Evolutionary conservation across 768 basidiomycete species (phyloP).

Genomic region (Obba rivulosa): DNA sequence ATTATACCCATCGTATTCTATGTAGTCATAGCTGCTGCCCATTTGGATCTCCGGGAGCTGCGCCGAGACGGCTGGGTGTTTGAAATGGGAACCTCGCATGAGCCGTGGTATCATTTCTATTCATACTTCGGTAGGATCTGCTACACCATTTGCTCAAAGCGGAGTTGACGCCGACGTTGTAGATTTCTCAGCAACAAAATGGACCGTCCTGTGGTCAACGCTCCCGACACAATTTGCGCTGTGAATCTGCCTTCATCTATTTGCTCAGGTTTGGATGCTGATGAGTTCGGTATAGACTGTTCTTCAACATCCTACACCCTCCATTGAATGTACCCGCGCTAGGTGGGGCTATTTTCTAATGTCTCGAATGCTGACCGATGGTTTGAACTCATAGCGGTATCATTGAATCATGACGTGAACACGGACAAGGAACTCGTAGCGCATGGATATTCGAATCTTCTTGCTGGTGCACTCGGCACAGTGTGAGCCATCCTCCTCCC

Average conservation of each 20-base stretch:
- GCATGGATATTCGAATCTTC: conserved; percentile 88
- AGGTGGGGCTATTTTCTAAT: conserved; percentile 38
- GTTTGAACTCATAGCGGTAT: conserved; percentile 55
- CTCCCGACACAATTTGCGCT: conserved; percentile 93
- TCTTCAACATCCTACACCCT: conserved; percentile 83
- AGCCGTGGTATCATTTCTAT: conserved; percentile 83
- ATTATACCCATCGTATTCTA: conserved; percentile 84
- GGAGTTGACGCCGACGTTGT: not conserved
- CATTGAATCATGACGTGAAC: conserved; percentile 82
- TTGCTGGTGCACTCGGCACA: conserved; percentile 74
- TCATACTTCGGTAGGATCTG: conserved; percentile 58
- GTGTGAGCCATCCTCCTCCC: conserved; percentile 48
- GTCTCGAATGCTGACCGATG: not conserved
- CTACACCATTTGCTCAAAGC: not conserved
- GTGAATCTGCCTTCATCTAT: conserved; percentile 39
- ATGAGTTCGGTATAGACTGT: conserved; percentile 41
- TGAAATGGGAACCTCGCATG: conserved; percentile 49
- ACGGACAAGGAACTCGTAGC: conserved; percentile 90
- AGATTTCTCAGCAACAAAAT: conserved; percentile 62
- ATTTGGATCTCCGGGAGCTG: conserved; percentile 54
- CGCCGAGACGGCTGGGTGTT: conserved; percentile 82
- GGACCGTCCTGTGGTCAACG: conserved; percentile 68
- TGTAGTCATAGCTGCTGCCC: conserved; percentile 58
- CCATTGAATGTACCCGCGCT: conserved; percentile 88
- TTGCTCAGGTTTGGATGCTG: conserved; percentile 1